Base-by-base conservation (phyloP, 345 rosid species). In the Sonneratia alba region DNA sequence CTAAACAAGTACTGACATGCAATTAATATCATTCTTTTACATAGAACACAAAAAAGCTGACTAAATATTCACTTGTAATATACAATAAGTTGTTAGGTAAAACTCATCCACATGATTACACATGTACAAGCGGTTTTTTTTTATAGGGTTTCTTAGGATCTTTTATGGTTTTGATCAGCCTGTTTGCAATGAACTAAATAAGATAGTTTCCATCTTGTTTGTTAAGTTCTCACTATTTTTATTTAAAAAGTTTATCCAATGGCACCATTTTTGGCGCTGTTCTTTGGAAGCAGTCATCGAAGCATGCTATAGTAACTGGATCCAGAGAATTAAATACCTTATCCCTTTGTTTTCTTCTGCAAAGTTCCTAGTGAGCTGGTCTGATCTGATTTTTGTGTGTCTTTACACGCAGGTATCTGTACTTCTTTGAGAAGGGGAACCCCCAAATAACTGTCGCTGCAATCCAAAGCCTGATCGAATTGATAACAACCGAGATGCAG, bases 391-490 rank as follows among this genome's bases (percentile, higher is more conserved):
- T 47, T 27, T 57, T 59, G 37, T 59, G 37, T 48, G 1, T 8
- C 49, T 11, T 73, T 27, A 14, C 68, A 63, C 79, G 72, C 79
- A 95, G 99, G 87, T 90, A 92, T 70, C 87, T 95, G 16, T 92
- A 92, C 78, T 95, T 90, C 87, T 89, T 76, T 11, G 97, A 95
- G 91, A 95, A 95, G 81, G 96, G 94, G 49, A 85, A 89, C 75
- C 87, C 89, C 22, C 92, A 89, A 74, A 83, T 95, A 72, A 88
- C 79, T 7, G 89, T 80, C 36, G 91, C 81, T 74, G 83, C 94
- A 70, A 88, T 95, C 55, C 96, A 90, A 79, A 86, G 94, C 80
- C 75, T 95, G 75, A 84, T 92, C 45, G 90, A 92, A 77, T 81
- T 92, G 77, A 85, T 92, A 43, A 89, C 81, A 7, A 87, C 78